Evolutionary conservation across 257 asterid species (phyloP), one percentile per base, ranked within the genome.

Genomic region (Salvia splendens): DNA sequence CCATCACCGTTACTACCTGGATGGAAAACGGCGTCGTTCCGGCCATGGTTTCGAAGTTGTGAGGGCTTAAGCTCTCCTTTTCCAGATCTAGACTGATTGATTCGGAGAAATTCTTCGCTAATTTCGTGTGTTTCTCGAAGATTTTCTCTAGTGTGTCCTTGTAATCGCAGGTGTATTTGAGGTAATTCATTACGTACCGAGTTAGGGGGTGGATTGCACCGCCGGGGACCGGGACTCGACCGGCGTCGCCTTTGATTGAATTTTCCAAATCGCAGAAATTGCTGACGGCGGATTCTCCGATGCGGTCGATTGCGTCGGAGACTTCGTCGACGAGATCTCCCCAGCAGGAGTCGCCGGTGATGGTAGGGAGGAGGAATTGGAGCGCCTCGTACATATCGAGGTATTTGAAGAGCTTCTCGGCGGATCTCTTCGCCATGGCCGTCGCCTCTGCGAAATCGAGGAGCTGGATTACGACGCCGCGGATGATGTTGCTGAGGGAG

Each of bases 191-290:
- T 36, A 89, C 93, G 77, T 89, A 89, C 3, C 97, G 95, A 2
- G 96, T 87, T 5, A 92, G 80, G 0, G 98, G 98, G 72, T 92
- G 98, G 50, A 92, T 91, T 1, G 97, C 98, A 28, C 97, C 98
- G 1, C 98, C 98, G 0, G 96, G 97, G 4, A 89, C 95, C 0
- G 93, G 82, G 0, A 77, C 84, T 79, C 0, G 95, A 83, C 0
- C 47, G 68, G 30, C 30, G 46, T 92, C 98, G 33, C 82, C 66
- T 62, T 75, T 78, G 75, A 92, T 87, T 2, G 95, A 87, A 20
- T 75, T 86, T 46, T 92, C 96, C 0, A 92, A 83, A 52, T 89
- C 95, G 69, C 76, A 73, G 68, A 92, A 83, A 12, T 84, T 83
- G 55, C 83, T 78, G 8, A 80, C 85, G 2, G 84, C 91, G 0